Evolutionary conservation across 2,329 filamentous ascomycete species (phyloP).

Genomic region (Biscogniauxia sp.): DNA sequence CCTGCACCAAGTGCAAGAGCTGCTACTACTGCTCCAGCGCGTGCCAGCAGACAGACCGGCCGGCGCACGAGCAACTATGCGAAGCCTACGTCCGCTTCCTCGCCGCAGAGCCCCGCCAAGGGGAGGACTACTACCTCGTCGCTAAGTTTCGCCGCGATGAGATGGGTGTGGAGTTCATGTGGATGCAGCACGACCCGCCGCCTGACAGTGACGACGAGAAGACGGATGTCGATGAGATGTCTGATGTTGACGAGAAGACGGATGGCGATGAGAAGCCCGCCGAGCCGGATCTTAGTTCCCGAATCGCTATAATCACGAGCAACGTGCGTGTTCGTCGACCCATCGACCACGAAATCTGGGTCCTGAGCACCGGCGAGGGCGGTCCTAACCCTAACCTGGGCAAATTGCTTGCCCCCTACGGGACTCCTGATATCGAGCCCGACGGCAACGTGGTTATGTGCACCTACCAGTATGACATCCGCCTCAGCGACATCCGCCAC

Average conservation of each 20-base stretch:
- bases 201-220: too few species aligned
- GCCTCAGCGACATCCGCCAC: background rate
- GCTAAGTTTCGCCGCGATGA: too few species aligned
- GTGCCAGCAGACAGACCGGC: conserved; percentile 11
- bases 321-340: too few species aligned
- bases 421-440: background rate
- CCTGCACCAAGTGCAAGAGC: conserved; percentile 6
- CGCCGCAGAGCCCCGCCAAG: background rate
- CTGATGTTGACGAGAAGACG: too few species aligned
- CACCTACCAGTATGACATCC: background rate
- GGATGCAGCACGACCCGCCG: too few species aligned
- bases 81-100: background rate
- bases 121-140: too few species aligned
- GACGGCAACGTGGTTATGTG: background rate
- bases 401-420: background rate
- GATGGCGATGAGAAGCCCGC: too few species aligned
- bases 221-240: too few species aligned
- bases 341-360: too few species aligned
- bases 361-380: background rate
- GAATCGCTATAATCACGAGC: too few species aligned
- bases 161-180: too few species aligned
- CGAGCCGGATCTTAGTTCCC: too few species aligned
- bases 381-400: background rate
- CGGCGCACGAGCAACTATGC: conserved; percentile 8
- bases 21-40: conserved; percentile 13